A percentile compares a stretch with the other conserved stretches of the same genome.
Conservation (phyloP, 495 filamentous ascomycete species). For the Terfezia claveryi region DNA sequence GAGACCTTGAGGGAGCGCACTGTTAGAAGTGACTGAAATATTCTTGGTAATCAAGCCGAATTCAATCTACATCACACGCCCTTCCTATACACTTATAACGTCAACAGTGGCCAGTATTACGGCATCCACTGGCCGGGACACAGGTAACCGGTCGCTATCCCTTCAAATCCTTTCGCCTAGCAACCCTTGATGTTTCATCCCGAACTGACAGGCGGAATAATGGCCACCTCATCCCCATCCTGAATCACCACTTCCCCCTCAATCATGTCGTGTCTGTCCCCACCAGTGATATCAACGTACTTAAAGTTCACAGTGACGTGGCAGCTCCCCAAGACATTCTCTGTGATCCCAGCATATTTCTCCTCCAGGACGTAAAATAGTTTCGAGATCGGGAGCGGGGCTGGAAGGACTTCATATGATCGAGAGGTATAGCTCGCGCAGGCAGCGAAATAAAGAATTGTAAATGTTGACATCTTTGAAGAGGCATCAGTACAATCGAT, state of each 20-base stretch:
- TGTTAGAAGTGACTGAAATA: no score
- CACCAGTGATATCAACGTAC: slow-evolving; percentile 47
- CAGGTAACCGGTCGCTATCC: no score
- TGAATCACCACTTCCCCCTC: slow-evolving; percentile 33
- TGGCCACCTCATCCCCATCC: slow-evolving; percentile 71
- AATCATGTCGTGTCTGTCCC: slow-evolving; percentile 20
- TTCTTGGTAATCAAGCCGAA: no score
- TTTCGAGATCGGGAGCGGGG: slow-evolving; percentile 42
- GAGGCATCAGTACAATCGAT: no score
- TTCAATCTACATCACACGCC: no score
- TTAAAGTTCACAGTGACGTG: slow-evolving; percentile 70
- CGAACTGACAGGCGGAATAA: slow-evolving; percentile 93
- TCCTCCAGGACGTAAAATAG: slow-evolving; percentile 55
- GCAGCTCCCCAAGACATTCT: slow-evolving; percentile 50
- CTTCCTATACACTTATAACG: no score
- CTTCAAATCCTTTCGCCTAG: no score
- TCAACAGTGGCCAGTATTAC: no score
- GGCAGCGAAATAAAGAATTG: slow-evolving; percentile 69
- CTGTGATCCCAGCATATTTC: slow-evolving; percentile 55
- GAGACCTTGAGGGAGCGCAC: no score
- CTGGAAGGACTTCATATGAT: slow-evolving; percentile 45
- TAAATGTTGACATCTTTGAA: slow-evolving; percentile 28
- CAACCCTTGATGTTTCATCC: slow-evolving; percentile 25
- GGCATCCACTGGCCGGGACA: no score
- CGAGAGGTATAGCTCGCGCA: slow-evolving; percentile 52